Percentiles rank a stretch among this genome's conserved stretches.
Evolutionary conservation across 257 asterid species (phyloP).

Genomic region (Pogostemon cablin): DNA sequence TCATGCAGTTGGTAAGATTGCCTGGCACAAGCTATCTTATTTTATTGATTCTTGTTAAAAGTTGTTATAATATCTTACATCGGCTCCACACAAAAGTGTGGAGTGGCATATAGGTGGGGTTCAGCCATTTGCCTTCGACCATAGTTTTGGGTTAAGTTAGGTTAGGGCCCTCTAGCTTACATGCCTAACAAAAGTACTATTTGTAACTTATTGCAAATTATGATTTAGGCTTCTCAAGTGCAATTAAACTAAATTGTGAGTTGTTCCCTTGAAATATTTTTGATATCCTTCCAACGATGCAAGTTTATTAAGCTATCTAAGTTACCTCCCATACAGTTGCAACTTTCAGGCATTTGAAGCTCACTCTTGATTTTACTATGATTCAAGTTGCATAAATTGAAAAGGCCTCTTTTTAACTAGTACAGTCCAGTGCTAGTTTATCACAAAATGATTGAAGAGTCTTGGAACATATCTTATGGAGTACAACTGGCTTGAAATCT

Average conservation of each 20-base stretch:
- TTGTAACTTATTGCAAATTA: neutral
- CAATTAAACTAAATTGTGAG: neutral
- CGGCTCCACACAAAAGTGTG: too few species aligned
- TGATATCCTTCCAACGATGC: neutral
- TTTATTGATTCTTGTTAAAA: slow-evolving; percentile 11
- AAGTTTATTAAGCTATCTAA: neutral
- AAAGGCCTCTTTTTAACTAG: neutral
- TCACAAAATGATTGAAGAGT: neutral
- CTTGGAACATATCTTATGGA: neutral
- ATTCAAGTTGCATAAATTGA: neutral
- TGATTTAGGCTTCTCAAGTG: neutral
- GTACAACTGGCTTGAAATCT: neutral
- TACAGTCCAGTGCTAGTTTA: neutral
- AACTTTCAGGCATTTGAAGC: neutral
- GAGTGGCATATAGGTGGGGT: too few species aligned
- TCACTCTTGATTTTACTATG: neutral
- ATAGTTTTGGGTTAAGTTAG: too few species aligned
- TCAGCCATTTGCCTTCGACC: too few species aligned
- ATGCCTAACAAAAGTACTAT: neutral
- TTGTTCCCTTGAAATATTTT: neutral
- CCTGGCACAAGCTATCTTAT: slow-evolving; percentile 5
- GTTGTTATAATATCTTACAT: neutral
- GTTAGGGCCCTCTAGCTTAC: too few species aligned
- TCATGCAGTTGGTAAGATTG: slow-evolving; percentile 77
- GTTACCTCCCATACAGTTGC: neutral